Conservation (phyloP, 2,329 filamentous ascomycete genomes). For the Apiospora aurea region DNA sequence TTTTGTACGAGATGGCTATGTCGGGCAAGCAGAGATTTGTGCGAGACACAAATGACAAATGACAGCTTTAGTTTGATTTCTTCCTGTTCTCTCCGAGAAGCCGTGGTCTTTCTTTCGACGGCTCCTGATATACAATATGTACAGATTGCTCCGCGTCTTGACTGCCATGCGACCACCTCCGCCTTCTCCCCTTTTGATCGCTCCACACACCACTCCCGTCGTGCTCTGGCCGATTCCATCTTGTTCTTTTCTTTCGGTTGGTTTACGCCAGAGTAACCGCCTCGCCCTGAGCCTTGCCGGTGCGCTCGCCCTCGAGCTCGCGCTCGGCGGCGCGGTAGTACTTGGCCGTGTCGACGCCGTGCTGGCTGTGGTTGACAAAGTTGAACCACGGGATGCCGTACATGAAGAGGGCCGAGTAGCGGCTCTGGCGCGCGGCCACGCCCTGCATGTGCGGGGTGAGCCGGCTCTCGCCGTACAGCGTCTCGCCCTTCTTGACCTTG, state of each 20-base stretch:
- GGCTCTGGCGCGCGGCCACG: constrained; percentile 88
- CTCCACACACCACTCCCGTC: background rate
- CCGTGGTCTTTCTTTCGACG: background rate
- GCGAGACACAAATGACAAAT: constrained; percentile 6
- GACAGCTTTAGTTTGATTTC: constrained; percentile 19
- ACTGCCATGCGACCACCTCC: background rate
- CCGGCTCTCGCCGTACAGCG: constrained; percentile 82
- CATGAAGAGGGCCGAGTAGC: constrained; percentile 85
- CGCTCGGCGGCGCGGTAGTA: constrained; percentile 96
- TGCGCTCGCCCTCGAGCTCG: constrained; percentile 81
- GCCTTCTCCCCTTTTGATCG: background rate
- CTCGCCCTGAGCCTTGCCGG: constrained; percentile 26
- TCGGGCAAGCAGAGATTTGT: background rate
- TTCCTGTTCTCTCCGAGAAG: constrained; percentile 20
- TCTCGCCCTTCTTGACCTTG: constrained; percentile 91
- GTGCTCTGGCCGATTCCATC: background rate
- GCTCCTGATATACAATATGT: constrained; percentile 23
- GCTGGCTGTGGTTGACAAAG: constrained; percentile 94
- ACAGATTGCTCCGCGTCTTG: constrained; percentile 9
- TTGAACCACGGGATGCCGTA: constrained; percentile 96
- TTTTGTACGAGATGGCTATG: background rate
- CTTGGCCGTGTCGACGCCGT: constrained; percentile 97
- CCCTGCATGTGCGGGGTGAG: constrained; percentile 92
- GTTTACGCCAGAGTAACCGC: constrained; percentile 24
- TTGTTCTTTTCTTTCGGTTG: background rate